Evolutionary conservation across 208 protist genomes (phyloP), one percentile per base, ranked within the genome.

Genomic region (Leishmania arabica): DNA sequence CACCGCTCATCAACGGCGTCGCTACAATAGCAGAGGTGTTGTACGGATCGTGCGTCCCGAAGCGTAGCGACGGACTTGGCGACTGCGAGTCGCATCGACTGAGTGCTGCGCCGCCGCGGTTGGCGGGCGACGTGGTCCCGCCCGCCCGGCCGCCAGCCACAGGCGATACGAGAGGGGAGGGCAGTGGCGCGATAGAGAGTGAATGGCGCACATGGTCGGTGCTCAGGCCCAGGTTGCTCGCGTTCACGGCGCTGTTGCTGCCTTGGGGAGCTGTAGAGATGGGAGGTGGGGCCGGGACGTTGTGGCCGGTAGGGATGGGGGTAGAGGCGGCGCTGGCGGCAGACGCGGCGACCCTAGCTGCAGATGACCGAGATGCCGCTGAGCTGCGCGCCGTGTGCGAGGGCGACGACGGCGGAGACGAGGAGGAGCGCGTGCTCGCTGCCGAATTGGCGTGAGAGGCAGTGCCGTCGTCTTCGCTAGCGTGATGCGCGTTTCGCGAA

Each of bases 1-100:
- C 56, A 49, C 51, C 72, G 53, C 49, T 62, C 34, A 42, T 40
- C 34, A 62, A 27, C 72, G 72, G 51, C 6, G 72, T 76, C 53
- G 49, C 45, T 31, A 62, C 51, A 53, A 84, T 84, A 27, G 69
- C 56, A 17, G 80, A 49, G 0, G 54, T 60, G 75, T 79, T 79
- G 75, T 84, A 84, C 53, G 80, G 80, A 56, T 84, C 80, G 58
- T 84, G 80, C 13, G 80, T 79, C 34, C 21, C 51, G 17, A 65
- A 40, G 24, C 75, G 80, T 31, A 84, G 47, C 45, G 80, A 84
- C 45, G 45, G 9, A 37, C 40, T 74, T 8, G 68, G 45, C 45
- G 34, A 84, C 11, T 74, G 53, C 40, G 75, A 84, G 65, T 69
- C 53, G 27, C 54, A 53, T 8, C 74, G 74, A 9, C 80, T 83